Percentiles rank a stretch among this genome's conserved stretches.
Evolutionary conservation across 331 rosid species (phyloP).

Genomic region (Dryas integrifolia): DNA sequence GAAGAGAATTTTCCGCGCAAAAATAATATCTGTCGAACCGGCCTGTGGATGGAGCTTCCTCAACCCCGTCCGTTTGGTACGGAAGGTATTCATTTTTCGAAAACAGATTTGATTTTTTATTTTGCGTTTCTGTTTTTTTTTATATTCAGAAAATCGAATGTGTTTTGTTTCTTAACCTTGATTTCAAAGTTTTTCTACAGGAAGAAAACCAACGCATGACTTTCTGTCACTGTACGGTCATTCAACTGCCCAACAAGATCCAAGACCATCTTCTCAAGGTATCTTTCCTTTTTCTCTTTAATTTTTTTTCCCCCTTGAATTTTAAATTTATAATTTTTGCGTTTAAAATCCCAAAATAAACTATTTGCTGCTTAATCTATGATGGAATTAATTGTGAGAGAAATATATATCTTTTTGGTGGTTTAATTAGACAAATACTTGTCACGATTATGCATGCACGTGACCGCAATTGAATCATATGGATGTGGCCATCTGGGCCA

Average conservation of each 20-base stretch:
- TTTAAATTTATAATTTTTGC: background rate
- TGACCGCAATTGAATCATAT: conserved; percentile 51
- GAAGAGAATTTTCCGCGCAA: conserved; percentile 1
- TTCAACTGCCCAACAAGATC: conserved; percentile 77
- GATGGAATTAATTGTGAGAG: background rate
- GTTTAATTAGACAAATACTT: background rate
- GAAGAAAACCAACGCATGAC: conserved; percentile 86
- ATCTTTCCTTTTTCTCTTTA: conserved; percentile 19
- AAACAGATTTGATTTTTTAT: background rate
- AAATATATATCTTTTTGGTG: background rate
- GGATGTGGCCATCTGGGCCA: conserved; percentile 65
- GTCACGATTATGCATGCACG: conserved; percentile 66
- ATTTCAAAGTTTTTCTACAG: conserved; percentile 41
- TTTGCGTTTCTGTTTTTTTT: background rate
- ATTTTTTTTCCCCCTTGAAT: background rate
- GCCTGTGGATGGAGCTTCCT: conserved; percentile 77
- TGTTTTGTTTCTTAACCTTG: conserved; percentile 14
- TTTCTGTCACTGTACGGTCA: conserved; percentile 80
- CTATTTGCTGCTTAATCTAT: too few species aligned
- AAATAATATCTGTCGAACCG: conserved; percentile 12
- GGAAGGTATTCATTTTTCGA: conserved; percentile 53
- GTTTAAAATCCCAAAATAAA: background rate
- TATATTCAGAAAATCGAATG: background rate
- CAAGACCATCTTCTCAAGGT: conserved; percentile 89
- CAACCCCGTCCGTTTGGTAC: conserved; percentile 69